A percentile compares a stretch with the other conserved stretches of the same genome.
These are phyloP conservation scores for Dendrobium officinale DNA, from an alignment of 106 monocot genomes.

Conservation along the genomic window DNA sequence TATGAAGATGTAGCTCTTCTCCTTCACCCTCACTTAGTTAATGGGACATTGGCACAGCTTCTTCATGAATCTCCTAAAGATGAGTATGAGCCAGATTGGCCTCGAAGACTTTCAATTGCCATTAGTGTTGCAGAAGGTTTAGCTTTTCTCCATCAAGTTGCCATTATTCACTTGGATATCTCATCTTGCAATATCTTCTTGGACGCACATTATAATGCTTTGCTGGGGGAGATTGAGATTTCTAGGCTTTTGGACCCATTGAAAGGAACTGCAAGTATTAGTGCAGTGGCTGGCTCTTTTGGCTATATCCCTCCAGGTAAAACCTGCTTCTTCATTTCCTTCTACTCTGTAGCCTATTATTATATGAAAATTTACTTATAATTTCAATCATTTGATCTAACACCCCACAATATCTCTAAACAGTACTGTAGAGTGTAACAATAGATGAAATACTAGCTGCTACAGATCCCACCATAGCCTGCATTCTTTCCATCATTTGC, in stretches of 20 bases:
- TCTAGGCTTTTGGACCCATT: slow-evolving; percentile 82
- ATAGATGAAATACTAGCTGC: no score
- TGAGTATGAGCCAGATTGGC: slow-evolving; percentile 49
- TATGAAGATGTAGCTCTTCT: slow-evolving; percentile 76
- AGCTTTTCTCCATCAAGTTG: slow-evolving; percentile 65
- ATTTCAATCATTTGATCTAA: no score
- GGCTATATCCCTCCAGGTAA: slow-evolving; percentile 92
- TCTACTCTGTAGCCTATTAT: not conserved
- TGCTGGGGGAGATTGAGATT: slow-evolving; percentile 81
- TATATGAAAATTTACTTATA: no score
- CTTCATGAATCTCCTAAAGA: slow-evolving; percentile 23
- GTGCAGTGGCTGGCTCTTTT: slow-evolving; percentile 88
- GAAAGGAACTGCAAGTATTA: slow-evolving; percentile 92
- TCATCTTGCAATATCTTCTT: slow-evolving; percentile 64
- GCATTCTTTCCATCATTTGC: no score
- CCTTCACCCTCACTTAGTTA: slow-evolving; percentile 61
- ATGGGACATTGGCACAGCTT: slow-evolving; percentile 66
- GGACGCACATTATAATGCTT: slow-evolving; percentile 54
- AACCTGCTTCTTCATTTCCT: not conserved
- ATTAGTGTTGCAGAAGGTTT: slow-evolving; percentile 72
- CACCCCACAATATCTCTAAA: no score
- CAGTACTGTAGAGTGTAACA: no score
- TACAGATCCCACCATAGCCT: no score
- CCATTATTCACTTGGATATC: slow-evolving; percentile 76
- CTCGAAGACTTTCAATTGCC: slow-evolving; percentile 42